Evolutionary conservation across 2,329 filamentous ascomycete species (phyloP), one percentile per base, ranked within the genome.

Genomic region (Diaporthe helianthi): DNA sequence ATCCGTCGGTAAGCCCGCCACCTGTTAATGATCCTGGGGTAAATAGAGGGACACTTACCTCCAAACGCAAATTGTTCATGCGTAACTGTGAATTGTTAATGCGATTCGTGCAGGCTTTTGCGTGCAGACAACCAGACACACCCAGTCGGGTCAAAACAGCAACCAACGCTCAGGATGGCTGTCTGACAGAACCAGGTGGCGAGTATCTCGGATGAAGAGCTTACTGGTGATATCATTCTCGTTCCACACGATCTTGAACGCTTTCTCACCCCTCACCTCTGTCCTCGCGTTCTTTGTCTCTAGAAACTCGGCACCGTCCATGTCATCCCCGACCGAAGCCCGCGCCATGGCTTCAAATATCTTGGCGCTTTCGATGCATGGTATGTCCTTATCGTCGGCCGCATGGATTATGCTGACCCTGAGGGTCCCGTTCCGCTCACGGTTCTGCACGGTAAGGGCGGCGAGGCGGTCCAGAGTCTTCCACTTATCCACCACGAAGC

Each of bases 401-500:
- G 94, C 92, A 75, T 98, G 95, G 3, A 98, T 81, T 51, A 98
- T 82, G 52, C 87, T 89, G 24, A 98, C 80, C 26, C 90, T 85
- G 12, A 96, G 72, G 75, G 73, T 71, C 5, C 78, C 77, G 1
- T 66, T 69, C 75, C 82, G 82, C 71, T 73, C 83, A 71, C 80
- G 85, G 52, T 85, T 89, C 72, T 80, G 78, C 49, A 78, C 80
- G 17, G 87, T 85, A 73, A 89, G 80, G 54, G 84, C 87, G 65
- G 83, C 82, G 12, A 98, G 82, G 4, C 94, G 86, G 33, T 86
- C 83, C 0, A 87, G 87, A 0, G 92, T 93, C 58, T 88, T 84
- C 96, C 96, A 99, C 70, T 86, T 89, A 75, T 98, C 95, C n/a
- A 91, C 83, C 15, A 97, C 85, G 65, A 86, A 86, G 10, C 81